These are phyloP conservation scores for Dianthus caryophyllus DNA, from an alignment of 148 eudicot genomes.

Conservation along the genomic window DNA sequence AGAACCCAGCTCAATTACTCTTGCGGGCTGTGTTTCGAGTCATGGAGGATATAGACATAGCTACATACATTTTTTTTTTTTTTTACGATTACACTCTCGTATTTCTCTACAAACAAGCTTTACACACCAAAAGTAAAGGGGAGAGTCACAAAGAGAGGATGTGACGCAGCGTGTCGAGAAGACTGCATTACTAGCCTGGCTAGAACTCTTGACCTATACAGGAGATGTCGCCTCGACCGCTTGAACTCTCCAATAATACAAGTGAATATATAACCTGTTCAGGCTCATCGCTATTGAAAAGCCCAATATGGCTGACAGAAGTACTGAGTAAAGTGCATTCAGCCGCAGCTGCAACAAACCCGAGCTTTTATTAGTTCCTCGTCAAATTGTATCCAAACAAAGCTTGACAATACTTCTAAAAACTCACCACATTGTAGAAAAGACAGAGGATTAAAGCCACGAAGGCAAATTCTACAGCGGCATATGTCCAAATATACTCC, in stretches of 20 bases:
- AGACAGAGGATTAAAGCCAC: constrained; percentile 58
- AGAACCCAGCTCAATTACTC: background rate
- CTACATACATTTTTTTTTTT: background rate
- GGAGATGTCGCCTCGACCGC: constrained; percentile 24
- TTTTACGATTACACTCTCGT: background rate
- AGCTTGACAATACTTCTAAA: background rate
- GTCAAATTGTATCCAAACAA: no score
- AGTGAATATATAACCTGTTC: constrained; percentile 52
- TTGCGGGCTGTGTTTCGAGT: background rate
- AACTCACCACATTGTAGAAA: constrained; percentile 61
- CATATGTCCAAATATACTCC: constrained; percentile 85
- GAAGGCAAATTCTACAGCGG: constrained; percentile 84
- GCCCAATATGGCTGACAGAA: constrained; percentile 62
- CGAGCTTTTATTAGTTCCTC: background rate
- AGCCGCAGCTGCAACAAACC: constrained; percentile 61
- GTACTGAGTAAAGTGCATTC: constrained; percentile 46
- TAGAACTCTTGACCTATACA: constrained; percentile 1
- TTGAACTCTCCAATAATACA: constrained; percentile 53
- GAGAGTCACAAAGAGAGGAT: background rate
- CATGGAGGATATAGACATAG: background rate
- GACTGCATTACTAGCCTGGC: background rate
- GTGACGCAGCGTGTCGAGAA: background rate
- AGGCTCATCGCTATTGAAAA: constrained; percentile 56
- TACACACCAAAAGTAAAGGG: constrained; percentile 1
- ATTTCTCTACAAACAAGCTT: background rate